These are phyloP conservation scores for Geoglossum glabrum DNA, from an alignment of 495 filamentous ascomycete species.

Conservation along the genomic window DNA sequence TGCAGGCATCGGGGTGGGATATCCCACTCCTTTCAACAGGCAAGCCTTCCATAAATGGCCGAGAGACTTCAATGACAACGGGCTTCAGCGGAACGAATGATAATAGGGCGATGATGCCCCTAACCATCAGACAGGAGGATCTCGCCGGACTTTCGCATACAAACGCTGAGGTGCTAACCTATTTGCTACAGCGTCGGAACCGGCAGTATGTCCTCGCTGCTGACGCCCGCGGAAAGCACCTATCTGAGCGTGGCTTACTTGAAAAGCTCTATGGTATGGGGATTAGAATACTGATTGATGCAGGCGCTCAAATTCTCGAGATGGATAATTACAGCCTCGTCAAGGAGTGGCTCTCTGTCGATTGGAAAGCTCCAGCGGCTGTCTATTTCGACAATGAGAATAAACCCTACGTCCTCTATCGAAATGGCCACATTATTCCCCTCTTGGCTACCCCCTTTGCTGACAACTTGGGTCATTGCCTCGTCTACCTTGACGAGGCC, in stretches of 20 bases:
- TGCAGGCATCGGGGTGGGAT: constrained; percentile 35
- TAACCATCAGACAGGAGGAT: constrained; percentile 31
- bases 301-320: constrained; percentile 30
- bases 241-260: constrained; percentile 19
- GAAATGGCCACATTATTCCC: constrained; percentile 23
- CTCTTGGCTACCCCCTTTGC: constrained; percentile 40
- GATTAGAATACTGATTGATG: constrained; percentile 30
- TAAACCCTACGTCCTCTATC: constrained; percentile 25
- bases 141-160: constrained; percentile 26
- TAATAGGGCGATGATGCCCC: constrained; percentile 24
- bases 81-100: constrained; percentile 39
- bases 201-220: constrained; percentile 20
- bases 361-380: constrained; percentile 15
- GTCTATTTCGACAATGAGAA: constrained; percentile 27
- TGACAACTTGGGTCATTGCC: constrained; percentile 36
- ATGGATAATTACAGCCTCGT: constrained; percentile 24
- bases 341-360: constrained; percentile 24
- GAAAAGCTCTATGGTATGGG: constrained; percentile 9
- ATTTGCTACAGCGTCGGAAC: constrained; percentile 26
- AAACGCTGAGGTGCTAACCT: constrained; percentile 32
- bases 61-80: constrained; percentile 18
- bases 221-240: constrained; percentile 11
- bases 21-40: constrained; percentile 15
- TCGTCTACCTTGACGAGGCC: constrained; percentile 55
- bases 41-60: neutral